Conservation (phyloP, 1,284 basidiomycete genomes). For the Puccinia triticina region DNA sequence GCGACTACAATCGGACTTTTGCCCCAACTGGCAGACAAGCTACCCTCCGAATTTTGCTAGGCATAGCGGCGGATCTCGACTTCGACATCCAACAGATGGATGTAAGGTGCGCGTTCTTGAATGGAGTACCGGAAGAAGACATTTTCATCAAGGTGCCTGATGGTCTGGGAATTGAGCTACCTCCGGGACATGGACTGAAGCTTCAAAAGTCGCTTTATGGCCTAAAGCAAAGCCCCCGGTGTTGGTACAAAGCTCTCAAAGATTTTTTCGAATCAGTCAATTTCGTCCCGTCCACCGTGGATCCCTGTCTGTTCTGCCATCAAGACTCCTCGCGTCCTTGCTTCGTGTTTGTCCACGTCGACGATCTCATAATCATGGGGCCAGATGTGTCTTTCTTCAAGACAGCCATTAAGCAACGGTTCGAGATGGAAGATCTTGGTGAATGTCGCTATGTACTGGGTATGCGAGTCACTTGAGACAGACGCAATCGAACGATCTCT, state of each 20-base stretch:
- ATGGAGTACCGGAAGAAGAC: constrained; percentile 8
- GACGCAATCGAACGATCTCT: background rate
- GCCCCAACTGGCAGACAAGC: background rate
- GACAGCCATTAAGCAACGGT: background rate
- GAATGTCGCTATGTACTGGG: background rate
- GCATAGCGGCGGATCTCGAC: background rate
- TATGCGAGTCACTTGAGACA: background rate
- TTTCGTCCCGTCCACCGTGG: background rate
- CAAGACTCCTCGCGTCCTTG: background rate
- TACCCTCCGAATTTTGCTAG: background rate
- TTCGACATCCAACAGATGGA: constrained; percentile 36
- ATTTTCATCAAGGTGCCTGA: constrained; percentile 1
- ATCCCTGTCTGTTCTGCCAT: constrained; percentile 17
- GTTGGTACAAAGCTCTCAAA: constrained; percentile 21
- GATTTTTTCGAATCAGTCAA: background rate
- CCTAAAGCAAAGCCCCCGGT: constrained; percentile 5
- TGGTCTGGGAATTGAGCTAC: background rate
- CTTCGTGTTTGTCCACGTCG: background rate
- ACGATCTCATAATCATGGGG: constrained; percentile 7
- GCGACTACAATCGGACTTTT: background rate
- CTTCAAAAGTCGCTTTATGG: constrained; percentile 25
- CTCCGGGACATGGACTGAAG: background rate
- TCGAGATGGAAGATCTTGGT: constrained; percentile 1
- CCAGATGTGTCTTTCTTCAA: background rate
- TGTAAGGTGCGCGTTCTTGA: background rate